These are phyloP conservation scores for Blastobotrys illinoisensis DNA, from an alignment of 1,139 yeast genomes.

Conservation along the genomic window DNA sequence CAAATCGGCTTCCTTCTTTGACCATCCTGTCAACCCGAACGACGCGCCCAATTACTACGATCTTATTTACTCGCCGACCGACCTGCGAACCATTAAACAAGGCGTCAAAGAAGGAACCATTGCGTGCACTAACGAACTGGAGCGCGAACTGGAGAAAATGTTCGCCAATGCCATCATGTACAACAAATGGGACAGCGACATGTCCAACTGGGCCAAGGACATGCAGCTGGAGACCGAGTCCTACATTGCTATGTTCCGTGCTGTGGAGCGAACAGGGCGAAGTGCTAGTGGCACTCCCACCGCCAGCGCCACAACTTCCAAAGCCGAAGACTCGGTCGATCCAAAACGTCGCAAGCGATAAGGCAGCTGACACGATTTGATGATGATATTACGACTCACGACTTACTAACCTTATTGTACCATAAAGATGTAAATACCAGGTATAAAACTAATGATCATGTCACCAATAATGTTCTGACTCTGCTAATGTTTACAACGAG, in stretches of 20 bases:
- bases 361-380: background rate
- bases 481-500: no score
- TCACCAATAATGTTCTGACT: no score
- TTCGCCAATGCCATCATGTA: constrained; percentile 82
- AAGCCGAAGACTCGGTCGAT: constrained; percentile 2
- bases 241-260: constrained; percentile 31
- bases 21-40: constrained; percentile 59
- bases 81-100: constrained; percentile 56
- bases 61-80: constrained; percentile 59
- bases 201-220: constrained; percentile 56
- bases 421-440: no score
- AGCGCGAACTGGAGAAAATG: constrained; percentile 68
- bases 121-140: constrained; percentile 46
- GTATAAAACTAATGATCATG: no score
- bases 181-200: constrained; percentile 60
- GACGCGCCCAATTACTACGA: constrained; percentile 68
- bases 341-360: constrained; percentile 7
- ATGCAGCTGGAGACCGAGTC: constrained; percentile 45
- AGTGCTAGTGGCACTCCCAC: constrained; percentile 12
- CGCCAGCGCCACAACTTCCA: constrained; percentile 8
- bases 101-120: constrained; percentile 57
- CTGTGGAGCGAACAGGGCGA: constrained; percentile 25
- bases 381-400: background rate
- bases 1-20: constrained; percentile 67
- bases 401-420: constrained; percentile 1